Evolutionary conservation across 345 rosid species (phyloP).

Genomic region (Salix koriyanagi): DNA sequence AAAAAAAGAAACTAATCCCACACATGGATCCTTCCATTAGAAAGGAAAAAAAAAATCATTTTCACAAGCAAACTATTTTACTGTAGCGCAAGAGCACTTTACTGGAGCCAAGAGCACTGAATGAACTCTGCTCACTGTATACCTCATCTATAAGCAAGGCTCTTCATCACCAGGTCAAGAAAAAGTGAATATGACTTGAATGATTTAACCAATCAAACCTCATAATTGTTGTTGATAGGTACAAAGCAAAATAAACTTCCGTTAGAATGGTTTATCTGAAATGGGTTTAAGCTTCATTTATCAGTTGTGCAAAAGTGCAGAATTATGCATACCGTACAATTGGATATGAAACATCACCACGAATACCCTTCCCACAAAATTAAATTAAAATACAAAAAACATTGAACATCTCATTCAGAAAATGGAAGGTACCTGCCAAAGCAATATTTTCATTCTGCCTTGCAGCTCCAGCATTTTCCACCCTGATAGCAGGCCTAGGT

Average conservation of each 20-base stretch:
- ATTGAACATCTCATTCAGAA: not conserved
- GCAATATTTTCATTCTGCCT: slow-evolving; percentile 57
- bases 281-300: not conserved
- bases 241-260: not conserved
- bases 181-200: not conserved
- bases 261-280: not conserved
- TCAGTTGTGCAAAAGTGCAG: not conserved
- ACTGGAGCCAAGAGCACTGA: not conserved
- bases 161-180: not conserved
- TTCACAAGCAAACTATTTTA: not conserved
- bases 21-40: not conserved
- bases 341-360: not conserved
- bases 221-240: not conserved
- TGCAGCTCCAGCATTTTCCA: slow-evolving; percentile 65
- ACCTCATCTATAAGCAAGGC: not conserved
- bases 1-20: not conserved
- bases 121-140: not conserved
- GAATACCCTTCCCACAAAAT: not conserved
- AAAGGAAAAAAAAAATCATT: not conserved
- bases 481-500: slow-evolving; percentile 64
- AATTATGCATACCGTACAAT: not conserved
- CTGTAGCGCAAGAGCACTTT: not conserved
- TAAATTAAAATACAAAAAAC: not conserved
- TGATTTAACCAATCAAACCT: not conserved
- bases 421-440: slow-evolving; percentile 47